Evolutionary conservation across 2,329 filamentous ascomycete species (phyloP).

Genomic region (Phialophora tarda): DNA sequence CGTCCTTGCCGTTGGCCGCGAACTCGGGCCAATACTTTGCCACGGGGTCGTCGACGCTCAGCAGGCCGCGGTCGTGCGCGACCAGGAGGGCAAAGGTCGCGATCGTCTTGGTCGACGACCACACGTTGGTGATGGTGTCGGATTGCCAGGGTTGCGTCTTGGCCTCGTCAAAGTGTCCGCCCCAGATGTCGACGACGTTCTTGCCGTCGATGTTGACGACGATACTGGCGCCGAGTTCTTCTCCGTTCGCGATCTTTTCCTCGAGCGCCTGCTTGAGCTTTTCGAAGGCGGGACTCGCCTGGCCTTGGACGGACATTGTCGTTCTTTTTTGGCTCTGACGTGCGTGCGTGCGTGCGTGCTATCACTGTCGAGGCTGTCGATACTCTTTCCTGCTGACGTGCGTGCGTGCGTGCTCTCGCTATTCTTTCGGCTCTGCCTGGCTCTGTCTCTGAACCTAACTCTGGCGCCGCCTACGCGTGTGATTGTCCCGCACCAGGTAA

Average conservation of each 20-base stretch:
- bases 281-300: slow-evolving; percentile 47
- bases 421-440: no score
- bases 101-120: slow-evolving; percentile 51
- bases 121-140: slow-evolving; percentile 44
- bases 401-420: no score
- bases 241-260: slow-evolving; percentile 45
- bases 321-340: not conserved
- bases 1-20: slow-evolving; percentile 49
- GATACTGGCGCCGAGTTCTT: slow-evolving; percentile 56
- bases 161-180: slow-evolving; percentile 46
- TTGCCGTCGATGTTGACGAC: slow-evolving; percentile 51
- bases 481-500: no score
- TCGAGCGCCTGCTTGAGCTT: slow-evolving; percentile 46
- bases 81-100: slow-evolving; percentile 48
- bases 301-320: slow-evolving; percentile 43
- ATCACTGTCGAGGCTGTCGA: no score
- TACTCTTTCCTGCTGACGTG: no score
- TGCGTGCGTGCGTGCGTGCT: no score
- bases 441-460: no score
- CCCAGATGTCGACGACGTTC: slow-evolving; percentile 55
- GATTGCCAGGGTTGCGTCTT: slow-evolving; percentile 37
- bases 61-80: slow-evolving; percentile 49
- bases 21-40: slow-evolving; percentile 57
- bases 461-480: no score
- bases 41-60: slow-evolving; percentile 49